Percentiles rank a stretch among this genome's conserved stretches.
Conservation (phyloP, 1,284 basidiomycete species). For the Leccinum laetum region DNA sequence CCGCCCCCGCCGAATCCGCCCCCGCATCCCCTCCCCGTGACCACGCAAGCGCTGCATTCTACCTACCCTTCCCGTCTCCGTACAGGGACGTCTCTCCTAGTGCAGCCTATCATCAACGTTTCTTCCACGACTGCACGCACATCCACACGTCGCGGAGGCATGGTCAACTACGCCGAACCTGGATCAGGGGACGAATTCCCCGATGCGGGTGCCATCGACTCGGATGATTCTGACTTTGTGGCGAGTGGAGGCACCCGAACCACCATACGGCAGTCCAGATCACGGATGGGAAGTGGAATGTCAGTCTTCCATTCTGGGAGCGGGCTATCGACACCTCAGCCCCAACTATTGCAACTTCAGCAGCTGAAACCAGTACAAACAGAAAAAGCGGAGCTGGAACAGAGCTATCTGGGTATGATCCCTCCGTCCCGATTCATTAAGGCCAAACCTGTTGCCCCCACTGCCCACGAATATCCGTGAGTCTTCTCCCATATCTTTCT, state of each 20-base stretch:
- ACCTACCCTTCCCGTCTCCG: constrained; percentile 91
- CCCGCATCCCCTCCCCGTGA: constrained; percentile 54
- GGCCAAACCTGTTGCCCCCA: constrained; percentile 54
- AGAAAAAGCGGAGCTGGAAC: constrained; percentile 67
- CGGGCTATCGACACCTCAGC: constrained; percentile 34
- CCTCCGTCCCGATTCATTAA: constrained; percentile 82
- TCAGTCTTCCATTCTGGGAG: constrained; percentile 34
- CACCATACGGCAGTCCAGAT: constrained; percentile 40
- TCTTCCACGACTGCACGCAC: constrained; percentile 42
- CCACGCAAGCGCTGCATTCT: constrained; percentile 75
- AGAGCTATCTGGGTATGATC: constrained; percentile 87
- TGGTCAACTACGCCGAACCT: constrained; percentile 88
- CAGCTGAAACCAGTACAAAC: constrained; percentile 28
- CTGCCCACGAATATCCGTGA: constrained; percentile 71
- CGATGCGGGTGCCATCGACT: constrained; percentile 76
- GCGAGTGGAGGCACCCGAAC: constrained; percentile 51
- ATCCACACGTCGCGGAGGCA: constrained; percentile 57
- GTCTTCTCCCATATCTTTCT: constrained; percentile 32
- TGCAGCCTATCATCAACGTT: constrained; percentile 80
- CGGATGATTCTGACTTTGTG: constrained; percentile 70
- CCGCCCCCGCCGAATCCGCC: constrained; percentile 42
- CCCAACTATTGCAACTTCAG: constrained; percentile 26
- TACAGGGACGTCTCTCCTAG: constrained; percentile 87
- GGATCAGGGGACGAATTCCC: constrained; percentile 81
- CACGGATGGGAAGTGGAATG: constrained; percentile 39